Base-by-base conservation (phyloP, 352 stramenopile species). In the Pythium diclinum region DNA sequence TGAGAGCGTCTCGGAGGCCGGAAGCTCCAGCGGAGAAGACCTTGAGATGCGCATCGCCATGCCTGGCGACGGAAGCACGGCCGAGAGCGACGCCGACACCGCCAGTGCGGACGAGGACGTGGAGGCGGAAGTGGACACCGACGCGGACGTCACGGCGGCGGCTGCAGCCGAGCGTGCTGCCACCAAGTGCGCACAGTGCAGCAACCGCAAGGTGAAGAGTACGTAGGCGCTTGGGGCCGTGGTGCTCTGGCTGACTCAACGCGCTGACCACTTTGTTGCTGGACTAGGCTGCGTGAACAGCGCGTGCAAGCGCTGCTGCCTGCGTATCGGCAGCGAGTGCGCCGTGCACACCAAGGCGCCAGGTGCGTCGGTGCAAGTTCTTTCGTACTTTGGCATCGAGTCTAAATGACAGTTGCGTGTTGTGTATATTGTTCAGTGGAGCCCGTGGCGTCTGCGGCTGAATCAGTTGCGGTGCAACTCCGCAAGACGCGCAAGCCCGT, bases 251-350 rank as follows among this genome's bases (percentile, higher is more conserved):
- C 13, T 13, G 14, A 36, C 2, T 33, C 17, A 32, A 3, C 7
- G 5, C 32, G 21, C 14, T 60, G 47, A 56, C 34, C 32, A 14
- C 1, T 46, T 28, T 28, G 10, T 10, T 62, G 52, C 2, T n/a
- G 16, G 11, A 11, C 0, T 42, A 83, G 69, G 65, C 21, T 92
- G 84, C 59, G 30, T 57, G 19, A 79, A 77, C 42, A 63, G 66
- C 16, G 74, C 81, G n/a, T 92, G 84, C 67, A 92, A 90, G 60
- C 81, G 83, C 58, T 92, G 84, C 65, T 92, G 84, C 23, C 42
- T 89, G 21, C 64, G 67, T n/a, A 71, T 67, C n/a, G 65, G 61
- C 11, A 62, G 63, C 10, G 63, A 68, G 36, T 92, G 83, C 60
- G 34, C 48, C 0, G 54, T 62, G 6, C 82, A 92, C 57, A 81